Evolutionary conservation across 768 basidiomycete genomes (phyloP), one percentile per base, ranked within the genome.

Genomic region (Xerocomellus intermedius): DNA sequence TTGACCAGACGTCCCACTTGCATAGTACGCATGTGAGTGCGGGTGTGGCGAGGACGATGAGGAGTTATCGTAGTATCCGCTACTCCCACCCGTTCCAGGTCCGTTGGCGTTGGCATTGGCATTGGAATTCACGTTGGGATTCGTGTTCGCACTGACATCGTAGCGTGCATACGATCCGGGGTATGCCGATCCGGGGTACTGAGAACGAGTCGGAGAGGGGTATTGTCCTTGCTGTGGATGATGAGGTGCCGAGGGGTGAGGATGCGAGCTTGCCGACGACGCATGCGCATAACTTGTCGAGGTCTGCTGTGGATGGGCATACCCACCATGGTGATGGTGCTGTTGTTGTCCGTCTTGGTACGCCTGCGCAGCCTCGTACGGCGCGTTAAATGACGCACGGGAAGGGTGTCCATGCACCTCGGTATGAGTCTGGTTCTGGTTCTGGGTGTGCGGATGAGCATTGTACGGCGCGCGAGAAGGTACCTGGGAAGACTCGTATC

Each of bases 141-240:
- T 65, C 16, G 61, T 8, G 16, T 43, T 64, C 7, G 68, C 50
- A 72, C 70, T 36, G 59, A 71, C 51, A 57, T 67, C 62, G 8
- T 67, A 70, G 12, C 59, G 65, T 10, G 68, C 48, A 19, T 72
- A 70, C 8, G 71, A 60, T 13, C 63, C 57, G 2, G 67, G 57
- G n/a, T 72, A 69, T 5, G 62, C 37, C 28, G 66, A 55, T 28
- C 42, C 45, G 17, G 65, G 50, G 48, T 61, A 72, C 28, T 70
- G 69, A 32, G 70, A 55, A 17, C 64, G 66, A 2, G 60, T 56
- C 10, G 66, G 57, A 50, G 69, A 59, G 2, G 68, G 44, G 30
- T 65, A 68, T 24, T 70, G 68, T 24, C 48, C 58, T 50, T 65
- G 66, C 5, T 60, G 66, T 28, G 56, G 44, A 50, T 65, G 60